phyloP scores from a whole-genome alignment of 805 yeast species.

The Dipodascus geniculatus region DNA sequence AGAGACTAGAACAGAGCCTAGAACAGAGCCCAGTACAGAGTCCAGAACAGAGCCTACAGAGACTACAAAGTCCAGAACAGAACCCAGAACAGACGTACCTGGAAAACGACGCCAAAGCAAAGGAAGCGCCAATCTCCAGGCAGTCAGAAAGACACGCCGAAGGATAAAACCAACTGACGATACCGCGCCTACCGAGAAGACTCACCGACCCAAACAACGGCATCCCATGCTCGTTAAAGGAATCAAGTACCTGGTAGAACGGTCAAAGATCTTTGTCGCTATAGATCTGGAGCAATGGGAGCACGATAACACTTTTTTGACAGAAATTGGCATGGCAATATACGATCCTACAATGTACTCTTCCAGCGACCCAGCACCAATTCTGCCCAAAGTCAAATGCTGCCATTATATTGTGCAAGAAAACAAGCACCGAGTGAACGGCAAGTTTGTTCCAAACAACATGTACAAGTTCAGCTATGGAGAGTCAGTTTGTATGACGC shows the following conservation, averaged over 20 bases:
- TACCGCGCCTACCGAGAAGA: background rate
- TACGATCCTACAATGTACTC: constrained; percentile 10
- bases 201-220: background rate
- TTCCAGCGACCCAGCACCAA: background rate
- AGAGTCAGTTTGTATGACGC: constrained; percentile 31
- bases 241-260: background rate
- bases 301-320: constrained; percentile 5
- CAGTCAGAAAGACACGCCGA: background rate
- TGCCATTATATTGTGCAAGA: constrained; percentile 25
- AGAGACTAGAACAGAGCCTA: no score
- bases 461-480: constrained; percentile 41
- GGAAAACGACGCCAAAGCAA: background rate
- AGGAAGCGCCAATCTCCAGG: background rate
- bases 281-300: constrained; percentile 15
- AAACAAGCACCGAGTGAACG: constrained; percentile 32
- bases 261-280: constrained; percentile 5
- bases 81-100: no score
- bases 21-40: no score
- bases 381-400: constrained; percentile 2
- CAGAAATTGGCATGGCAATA: constrained; percentile 14
- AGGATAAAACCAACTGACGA: background rate
- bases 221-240: background rate
- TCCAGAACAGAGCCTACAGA: no score
- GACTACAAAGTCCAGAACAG: no score
- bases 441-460: constrained; percentile 43